Evolutionary conservation across 306 rosid genomes (phyloP).

Genomic region (Acacia crassicarpa): DNA sequence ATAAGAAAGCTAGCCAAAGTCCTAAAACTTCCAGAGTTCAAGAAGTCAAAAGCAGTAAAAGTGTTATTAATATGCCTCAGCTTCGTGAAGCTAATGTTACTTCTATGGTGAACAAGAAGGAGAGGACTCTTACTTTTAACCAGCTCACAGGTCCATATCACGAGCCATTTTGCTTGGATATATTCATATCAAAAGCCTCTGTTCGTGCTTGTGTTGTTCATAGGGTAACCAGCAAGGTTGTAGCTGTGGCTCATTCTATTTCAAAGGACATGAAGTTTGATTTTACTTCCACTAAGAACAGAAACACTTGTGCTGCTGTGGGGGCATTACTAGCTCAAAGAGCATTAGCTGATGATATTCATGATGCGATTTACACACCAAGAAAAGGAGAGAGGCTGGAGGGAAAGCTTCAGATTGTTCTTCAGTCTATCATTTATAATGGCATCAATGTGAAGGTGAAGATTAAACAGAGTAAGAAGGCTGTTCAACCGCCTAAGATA

Average conservation of each 20-base stretch:
- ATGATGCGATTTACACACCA: conserved; percentile 79
- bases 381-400: conserved; percentile 81
- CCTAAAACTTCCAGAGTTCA: conserved; percentile 25
- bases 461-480: conserved; percentile 71
- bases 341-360: conserved; percentile 89
- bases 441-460: conserved; percentile 78
- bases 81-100: conserved; percentile 14
- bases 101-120: conserved; percentile 41
- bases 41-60: conserved; percentile 21
- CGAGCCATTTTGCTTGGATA: conserved; percentile 88
- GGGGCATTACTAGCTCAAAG: conserved; percentile 83
- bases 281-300: conserved; percentile 65
- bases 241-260: conserved; percentile 62
- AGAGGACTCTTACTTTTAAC: conserved; percentile 52
- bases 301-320: conserved; percentile 79
- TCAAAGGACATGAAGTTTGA: conserved; percentile 75
- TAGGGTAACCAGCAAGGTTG: conserved; percentile 80
- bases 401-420: conserved; percentile 84
- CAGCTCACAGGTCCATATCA: conserved; percentile 81
- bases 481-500: conserved; percentile 3
- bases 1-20: conserved; percentile 28
- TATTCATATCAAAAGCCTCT: conserved; percentile 82
- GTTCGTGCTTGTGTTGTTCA: conserved; percentile 85
- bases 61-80: not conserved
- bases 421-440: conserved; percentile 64